Conservation (phyloP, 2,329 filamentous ascomycete species). For the Zasmidium citrigriseum region DNA sequence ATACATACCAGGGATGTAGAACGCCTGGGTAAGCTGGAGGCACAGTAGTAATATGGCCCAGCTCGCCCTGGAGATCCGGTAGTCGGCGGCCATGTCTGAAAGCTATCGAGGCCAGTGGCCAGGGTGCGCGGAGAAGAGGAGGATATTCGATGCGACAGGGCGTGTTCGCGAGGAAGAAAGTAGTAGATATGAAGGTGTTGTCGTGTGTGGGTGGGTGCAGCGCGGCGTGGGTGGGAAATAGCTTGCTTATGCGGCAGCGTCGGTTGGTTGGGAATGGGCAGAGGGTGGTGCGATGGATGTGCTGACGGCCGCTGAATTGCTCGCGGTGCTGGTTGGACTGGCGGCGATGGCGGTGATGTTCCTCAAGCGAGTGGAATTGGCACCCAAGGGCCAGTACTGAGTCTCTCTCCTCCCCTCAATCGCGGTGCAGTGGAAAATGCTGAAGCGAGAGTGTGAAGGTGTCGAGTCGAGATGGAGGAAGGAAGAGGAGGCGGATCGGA, state of each 20-base stretch:
- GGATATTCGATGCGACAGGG: background rate
- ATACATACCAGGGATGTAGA: conserved; percentile 78
- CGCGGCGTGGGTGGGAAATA: background rate
- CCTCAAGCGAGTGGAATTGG: conserved; percentile 7
- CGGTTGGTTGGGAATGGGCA: background rate
- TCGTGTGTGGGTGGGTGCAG: background rate
- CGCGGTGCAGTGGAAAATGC: too few species aligned
- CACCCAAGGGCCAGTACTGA: conserved; percentile 8
- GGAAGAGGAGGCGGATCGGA: background rate
- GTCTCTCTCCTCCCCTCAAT: too few species aligned
- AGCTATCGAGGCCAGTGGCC: background rate
- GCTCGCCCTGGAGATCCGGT: conserved; percentile 40
- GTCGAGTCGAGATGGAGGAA: background rate
- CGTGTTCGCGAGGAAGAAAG: background rate
- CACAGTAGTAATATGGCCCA: conserved; percentile 52
- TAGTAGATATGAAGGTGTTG: background rate
- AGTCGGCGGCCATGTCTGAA: conserved; percentile 39
- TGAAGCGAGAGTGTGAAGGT: too few species aligned
- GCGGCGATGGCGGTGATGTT: background rate
- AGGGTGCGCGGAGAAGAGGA: background rate
- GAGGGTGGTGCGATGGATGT: background rate
- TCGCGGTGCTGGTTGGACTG: background rate
- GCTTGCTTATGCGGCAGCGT: background rate
- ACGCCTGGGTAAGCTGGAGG: conserved; percentile 61
- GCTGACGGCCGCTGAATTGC: background rate